phyloP scores from a whole-genome alignment of 768 basidiomycete species.

The Leucocoprinus sp. region DNA sequence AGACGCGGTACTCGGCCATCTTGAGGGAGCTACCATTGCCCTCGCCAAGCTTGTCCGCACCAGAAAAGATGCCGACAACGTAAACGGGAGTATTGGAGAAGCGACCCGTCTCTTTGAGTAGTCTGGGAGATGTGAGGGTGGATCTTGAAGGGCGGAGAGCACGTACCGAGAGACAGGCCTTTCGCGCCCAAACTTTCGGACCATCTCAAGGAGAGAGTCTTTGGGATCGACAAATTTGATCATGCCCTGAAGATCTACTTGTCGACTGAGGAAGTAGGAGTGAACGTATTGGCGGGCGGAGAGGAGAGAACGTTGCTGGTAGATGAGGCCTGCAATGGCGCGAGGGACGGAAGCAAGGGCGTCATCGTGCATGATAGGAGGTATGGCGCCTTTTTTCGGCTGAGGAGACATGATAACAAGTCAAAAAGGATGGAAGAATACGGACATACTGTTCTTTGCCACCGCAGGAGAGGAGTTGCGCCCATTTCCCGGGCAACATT shows the following conservation, averaged over 20 bases:
- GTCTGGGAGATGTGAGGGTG: slow-evolving; percentile 30
- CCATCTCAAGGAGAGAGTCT: slow-evolving; percentile 67
- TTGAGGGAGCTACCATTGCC: slow-evolving; percentile 87
- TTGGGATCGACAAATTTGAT: slow-evolving; percentile 31
- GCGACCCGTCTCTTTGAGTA: slow-evolving; percentile 90
- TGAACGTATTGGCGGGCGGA: slow-evolving; percentile 87
- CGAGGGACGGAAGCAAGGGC: slow-evolving; percentile 85
- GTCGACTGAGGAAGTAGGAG: slow-evolving; percentile 79
- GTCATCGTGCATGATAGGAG: slow-evolving; percentile 66
- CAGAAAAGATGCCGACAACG: slow-evolving; percentile 92
- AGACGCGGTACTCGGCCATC: slow-evolving; percentile 92
- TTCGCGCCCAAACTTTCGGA: slow-evolving; percentile 65
- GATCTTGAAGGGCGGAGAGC: slow-evolving; percentile 3
- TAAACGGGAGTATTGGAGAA: slow-evolving; percentile 86
- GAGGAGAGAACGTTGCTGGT: slow-evolving; percentile 77
- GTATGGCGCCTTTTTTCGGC: slow-evolving; percentile 39
- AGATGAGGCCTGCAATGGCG: slow-evolving; percentile 81
- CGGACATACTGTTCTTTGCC: slow-evolving; percentile 65
- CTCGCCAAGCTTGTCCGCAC: slow-evolving; percentile 80
- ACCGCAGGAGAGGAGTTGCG: slow-evolving; percentile 66
- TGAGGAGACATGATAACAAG: slow-evolving; percentile 15
- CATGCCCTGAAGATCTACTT: slow-evolving; percentile 57
- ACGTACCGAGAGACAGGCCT: slow-evolving; percentile 56
- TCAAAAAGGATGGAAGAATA: not conserved
- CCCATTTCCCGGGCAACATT: slow-evolving; percentile 84